Base-by-base conservation (phyloP, 192 early-diverging fungal genomes). In the Dissophora ornata region DNA sequence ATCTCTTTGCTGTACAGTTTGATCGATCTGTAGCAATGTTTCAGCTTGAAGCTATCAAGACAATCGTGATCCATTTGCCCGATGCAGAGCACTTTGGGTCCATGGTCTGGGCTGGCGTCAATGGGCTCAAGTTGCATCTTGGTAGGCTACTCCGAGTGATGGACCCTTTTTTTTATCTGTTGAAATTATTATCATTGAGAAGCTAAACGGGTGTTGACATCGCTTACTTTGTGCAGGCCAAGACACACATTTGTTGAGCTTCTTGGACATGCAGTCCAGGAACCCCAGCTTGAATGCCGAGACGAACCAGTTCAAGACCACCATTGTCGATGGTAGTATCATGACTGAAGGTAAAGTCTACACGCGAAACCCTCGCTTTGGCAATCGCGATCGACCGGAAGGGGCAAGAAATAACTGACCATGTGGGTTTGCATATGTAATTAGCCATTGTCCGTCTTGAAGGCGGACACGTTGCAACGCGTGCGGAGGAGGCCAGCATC, bases 61-160 rank as follows among this genome's bases (percentile, higher is more conserved):
- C 63, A 9, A 67, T 77, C n/a, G 13, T 59, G 1, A 58, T 77
- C 59, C 22, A 45, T 8, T 42, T 77, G 46, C 73, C 73, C 8
- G 64, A 67, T 26, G 12, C 57, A 8, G 64, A 77, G 47, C 44
- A 77, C 49, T 77, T 77, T 57, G 73, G 73, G 4, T 67, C 63
- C 8, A 77, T 77, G 73, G 19, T 77, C 29, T 77, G 73, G 73
- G 57, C 73, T 33, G 65, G 65, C 9, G 64, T 67, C 32, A 57
- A 77, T 21, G 54, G 67, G 36, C 59, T 67, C 40, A 55, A 42
- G 13, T 47, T 77, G 16, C 64, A 59, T 28, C 58, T 67, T 42
- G 73, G 73, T 71, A 62, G 36, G 13, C 13, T 9, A 38, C 36
- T 38, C 36, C n/a, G n/a, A n/a, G n/a, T n/a, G n/a, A n/a, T n/a